These are phyloP conservation scores for Tylopilus felleus DNA, from an alignment of 768 basidiomycete species.

Conservation along the genomic window DNA sequence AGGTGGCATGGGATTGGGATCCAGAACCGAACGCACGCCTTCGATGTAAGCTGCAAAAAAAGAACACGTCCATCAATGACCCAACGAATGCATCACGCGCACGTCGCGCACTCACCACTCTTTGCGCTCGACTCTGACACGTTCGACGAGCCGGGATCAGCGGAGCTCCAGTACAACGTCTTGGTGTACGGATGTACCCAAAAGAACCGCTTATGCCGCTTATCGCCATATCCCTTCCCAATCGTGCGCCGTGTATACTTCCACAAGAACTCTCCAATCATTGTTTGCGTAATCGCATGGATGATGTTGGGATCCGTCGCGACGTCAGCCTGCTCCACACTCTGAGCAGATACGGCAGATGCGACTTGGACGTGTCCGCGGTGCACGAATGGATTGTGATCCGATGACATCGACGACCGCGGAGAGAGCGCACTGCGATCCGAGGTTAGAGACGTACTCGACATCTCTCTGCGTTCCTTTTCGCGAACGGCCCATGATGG, in stretches of 20 bases:
- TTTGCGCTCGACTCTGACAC: slow-evolving; percentile 93
- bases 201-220: slow-evolving; percentile 92
- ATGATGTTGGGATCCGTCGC: slow-evolving; percentile 88
- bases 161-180: slow-evolving; percentile 95
- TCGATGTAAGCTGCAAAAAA: slow-evolving; percentile 78
- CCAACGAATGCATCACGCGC: slow-evolving; percentile 10
- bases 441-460: slow-evolving; percentile 67
- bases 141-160: slow-evolving; percentile 86
- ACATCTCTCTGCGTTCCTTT: slow-evolving; percentile 54
- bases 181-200: slow-evolving; percentile 99
- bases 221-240: slow-evolving; percentile 87
- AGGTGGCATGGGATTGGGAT: slow-evolving; percentile 94
- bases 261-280: slow-evolving; percentile 99
- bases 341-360: slow-evolving; percentile 46
- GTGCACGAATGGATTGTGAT: slow-evolving; percentile 52
- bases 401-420: slow-evolving; percentile 80
- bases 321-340: slow-evolving; percentile 28
- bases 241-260: slow-evolving; percentile 92
- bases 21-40: slow-evolving; percentile 85
- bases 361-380: slow-evolving; percentile 34
- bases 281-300: slow-evolving; percentile 97
- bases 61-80: slow-evolving; percentile 1
- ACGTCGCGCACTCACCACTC: slow-evolving; percentile 71
- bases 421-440: slow-evolving; percentile 68
- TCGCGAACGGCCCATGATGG: slow-evolving; percentile 52